Base-by-base conservation (phyloP, 73 alveolate species). In the Tetrahymena thermophila region DNA sequence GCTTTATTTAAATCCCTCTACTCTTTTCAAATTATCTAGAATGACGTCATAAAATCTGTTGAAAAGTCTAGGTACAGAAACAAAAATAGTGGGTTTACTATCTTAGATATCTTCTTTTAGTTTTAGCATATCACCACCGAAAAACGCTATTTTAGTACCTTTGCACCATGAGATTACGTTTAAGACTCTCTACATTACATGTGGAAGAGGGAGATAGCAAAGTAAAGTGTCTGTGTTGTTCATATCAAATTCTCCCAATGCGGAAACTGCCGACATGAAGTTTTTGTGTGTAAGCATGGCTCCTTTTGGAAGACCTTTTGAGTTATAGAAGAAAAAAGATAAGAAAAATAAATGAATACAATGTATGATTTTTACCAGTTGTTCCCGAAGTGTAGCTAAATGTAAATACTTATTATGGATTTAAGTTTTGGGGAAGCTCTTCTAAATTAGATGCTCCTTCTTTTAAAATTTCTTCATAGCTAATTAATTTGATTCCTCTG, bases 371-470 rank as follows among this genome's bases (percentile, higher is more conserved):
- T 93, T 56, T 95, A 50, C 99, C 99, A 17, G 99, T 98, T 21
- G 99, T 99, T 25, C 99, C 99, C 25, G 99, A 97, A 31, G 99
- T 98, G 97, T 99, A 99, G 95, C 99, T 98, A 84, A 99, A 96
- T 42, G 99, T 98, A 93, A 93, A 97, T 44, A 97, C 93, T 28
- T 96, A 37, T 19, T 94, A 96, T 13, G 99, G 98, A 85, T 10
- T 14, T 21, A 85, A 57, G 35, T 94, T 35, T 31, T 38, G 43
- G 42, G 28, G 35, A 21, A 58, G 84, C 42, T 84, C 84, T 5
- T 43, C 37, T 23, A 21, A 85, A 23, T 37, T 56, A 44, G 85
- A 10, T 56, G 56, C 57, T 25, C 96, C 96, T 35, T 85, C 37
- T 83, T 94, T 15, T 21, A 84, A 35, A 23, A 94, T 16, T 15